Conservation (phyloP, 352 stramenopile genomes). For the Blastocystis sp. region DNA sequence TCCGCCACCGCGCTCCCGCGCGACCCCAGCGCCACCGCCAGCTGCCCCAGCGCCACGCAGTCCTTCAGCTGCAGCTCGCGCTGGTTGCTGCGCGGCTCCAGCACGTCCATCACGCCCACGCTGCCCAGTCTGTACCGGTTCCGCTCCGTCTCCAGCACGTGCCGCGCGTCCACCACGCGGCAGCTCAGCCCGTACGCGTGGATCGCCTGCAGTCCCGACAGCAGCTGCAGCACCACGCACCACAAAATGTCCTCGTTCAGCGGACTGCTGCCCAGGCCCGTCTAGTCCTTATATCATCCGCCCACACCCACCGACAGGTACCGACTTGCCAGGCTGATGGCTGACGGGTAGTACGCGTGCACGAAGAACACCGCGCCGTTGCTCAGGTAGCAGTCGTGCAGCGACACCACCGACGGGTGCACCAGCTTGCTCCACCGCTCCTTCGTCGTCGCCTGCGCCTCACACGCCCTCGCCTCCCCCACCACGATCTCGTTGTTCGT, state of each 20-base stretch:
- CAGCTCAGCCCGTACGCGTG: conserved; percentile 77
- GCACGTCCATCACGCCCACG: conserved; percentile 79
- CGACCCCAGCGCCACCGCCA: conserved; percentile 70
- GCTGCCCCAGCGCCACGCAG: conserved; percentile 75
- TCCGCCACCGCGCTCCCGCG: neutral
- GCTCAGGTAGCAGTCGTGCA: conserved; percentile 78
- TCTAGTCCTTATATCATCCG: neutral
- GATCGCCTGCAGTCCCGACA: conserved; percentile 72
- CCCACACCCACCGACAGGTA: conserved; percentile 1
- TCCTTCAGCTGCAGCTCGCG: conserved; percentile 79
- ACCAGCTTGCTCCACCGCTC: conserved; percentile 71
- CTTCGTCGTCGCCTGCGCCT: neutral
- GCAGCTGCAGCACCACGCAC: conserved; percentile 78
- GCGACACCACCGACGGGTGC: conserved; percentile 77
- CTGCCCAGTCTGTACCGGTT: conserved; percentile 79
- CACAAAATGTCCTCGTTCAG: conserved; percentile 78
- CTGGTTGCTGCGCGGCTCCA: conserved; percentile 79
- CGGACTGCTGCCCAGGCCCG: neutral
- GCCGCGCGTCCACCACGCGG: conserved; percentile 76
- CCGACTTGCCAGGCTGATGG: conserved; percentile 74
- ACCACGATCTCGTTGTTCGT: conserved; percentile 73
- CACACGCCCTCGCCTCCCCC: neutral
- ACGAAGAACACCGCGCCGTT: conserved; percentile 82
- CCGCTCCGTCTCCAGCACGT: conserved; percentile 77
- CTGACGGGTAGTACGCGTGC: conserved; percentile 78